Percentiles rank a stretch among this genome's conserved stretches.
These are phyloP conservation scores for Pseudocercospora eumusae DNA, from an alignment of 2,329 filamentous ascomycete genomes.

Conservation along the genomic window DNA sequence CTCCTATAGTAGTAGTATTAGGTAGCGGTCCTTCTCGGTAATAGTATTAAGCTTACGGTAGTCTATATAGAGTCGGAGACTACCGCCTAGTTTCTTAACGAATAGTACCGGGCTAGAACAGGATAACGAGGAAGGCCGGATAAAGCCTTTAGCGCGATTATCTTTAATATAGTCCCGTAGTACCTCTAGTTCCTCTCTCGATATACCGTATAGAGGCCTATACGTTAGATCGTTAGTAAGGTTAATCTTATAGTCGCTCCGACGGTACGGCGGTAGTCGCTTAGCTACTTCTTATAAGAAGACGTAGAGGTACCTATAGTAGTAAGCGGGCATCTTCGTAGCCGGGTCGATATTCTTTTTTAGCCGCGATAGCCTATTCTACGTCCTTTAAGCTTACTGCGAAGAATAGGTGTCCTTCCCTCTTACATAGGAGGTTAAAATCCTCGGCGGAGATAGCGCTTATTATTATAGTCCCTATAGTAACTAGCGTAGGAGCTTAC, in stretches of 20 bases:
- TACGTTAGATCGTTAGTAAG: neutral
- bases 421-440: no score
- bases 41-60: no score
- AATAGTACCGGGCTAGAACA: constrained; percentile 4
- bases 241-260: neutral
- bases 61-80: constrained; percentile 34
- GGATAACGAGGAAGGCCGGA: neutral
- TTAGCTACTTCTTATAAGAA: neutral
- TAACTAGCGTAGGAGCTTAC: no score
- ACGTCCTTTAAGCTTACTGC: neutral
- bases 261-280: neutral
- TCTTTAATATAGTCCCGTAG: neutral
- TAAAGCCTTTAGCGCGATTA: neutral
- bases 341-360: neutral
- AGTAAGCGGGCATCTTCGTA: neutral
- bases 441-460: no score
- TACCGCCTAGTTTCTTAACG: constrained; percentile 25
- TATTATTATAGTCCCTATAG: no score
- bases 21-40: no score
- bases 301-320: neutral
- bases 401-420: neutral
- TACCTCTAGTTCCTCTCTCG: neutral
- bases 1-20: no score
- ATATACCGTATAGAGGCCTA: constrained; percentile 3
- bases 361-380: neutral